Conservation (phyloP, 352 stramenopile genomes). For the Saprolegnia diclina region DNA sequence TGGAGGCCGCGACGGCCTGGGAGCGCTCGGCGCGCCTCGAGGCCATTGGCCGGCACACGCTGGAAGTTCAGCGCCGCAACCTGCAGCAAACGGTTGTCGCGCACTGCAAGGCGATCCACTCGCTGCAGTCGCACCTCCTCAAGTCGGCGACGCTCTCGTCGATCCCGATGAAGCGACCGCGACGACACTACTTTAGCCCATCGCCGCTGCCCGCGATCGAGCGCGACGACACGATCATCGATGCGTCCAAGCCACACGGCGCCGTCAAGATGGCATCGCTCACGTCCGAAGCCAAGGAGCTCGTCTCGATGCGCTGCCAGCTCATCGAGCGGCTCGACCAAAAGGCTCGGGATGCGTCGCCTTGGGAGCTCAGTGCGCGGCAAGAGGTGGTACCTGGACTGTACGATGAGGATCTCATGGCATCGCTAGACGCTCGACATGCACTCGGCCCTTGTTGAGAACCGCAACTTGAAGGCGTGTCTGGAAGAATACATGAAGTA, state of each 20-base stretch:
- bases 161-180: conserved; percentile 2
- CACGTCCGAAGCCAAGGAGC: neutral
- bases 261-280: neutral
- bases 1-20: neutral
- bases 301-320: neutral
- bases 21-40: conserved; percentile 4
- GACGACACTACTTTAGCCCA: neutral
- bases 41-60: neutral
- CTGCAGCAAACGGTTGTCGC: conserved; percentile 2
- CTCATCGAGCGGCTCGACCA: neutral
- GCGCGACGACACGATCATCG: neutral
- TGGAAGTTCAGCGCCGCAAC: conserved; percentile 2
- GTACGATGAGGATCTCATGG: neutral
- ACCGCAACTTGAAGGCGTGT: conserved; percentile 4
- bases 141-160: conserved; percentile 1
- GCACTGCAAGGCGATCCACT: conserved; percentile 9
- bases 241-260: neutral
- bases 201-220: neutral
- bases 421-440: conserved; percentile 2
- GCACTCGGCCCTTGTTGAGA: conserved; percentile 2
- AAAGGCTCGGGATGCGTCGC: neutral
- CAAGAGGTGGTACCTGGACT: neutral
- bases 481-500: conserved; percentile 13
- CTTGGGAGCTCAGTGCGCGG: conserved; percentile 1
- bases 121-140: conserved; percentile 7